Evolutionary conservation across 208 protist species (phyloP), one percentile per base, ranked within the genome.

Genomic region (Trypanosoma scelopori): DNA sequence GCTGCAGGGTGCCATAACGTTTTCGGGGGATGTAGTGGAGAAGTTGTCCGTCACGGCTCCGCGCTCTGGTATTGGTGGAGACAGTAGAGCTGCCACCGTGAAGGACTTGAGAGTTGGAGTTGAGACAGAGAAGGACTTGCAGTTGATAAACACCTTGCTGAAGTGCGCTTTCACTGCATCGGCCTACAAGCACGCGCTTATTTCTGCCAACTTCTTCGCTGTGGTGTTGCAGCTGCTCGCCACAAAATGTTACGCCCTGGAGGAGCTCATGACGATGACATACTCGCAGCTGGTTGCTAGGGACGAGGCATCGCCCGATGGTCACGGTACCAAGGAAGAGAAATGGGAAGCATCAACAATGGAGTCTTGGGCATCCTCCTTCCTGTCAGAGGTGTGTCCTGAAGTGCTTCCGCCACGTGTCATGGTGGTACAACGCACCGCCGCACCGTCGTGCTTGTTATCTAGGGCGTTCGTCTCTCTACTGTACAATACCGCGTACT

Each of bases 401-500:
- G 74, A 86, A 22, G 77, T 82, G 12, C 68, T 88, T n/a, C 81
- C 73, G 13, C 50, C n/a, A 39, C 25, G 53, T 23, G 3, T 52
- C 16, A 28, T 57, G 37, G 3, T 58, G 4, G 7, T 18, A 60
- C 2, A 53, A 7, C 18, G 22, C 13, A 25, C 45, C 30, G 5
- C 15, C 5, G 41, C 22, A 25, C 51, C 50, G 0, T 22, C 65
- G 13, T 81, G 77, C 48, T 69, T 59, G 22, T 43, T 82, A 13
- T 67, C 66, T 27, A 49, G 76, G 23, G 28, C 77, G 3, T 75
- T 87, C 60, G 71, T 77, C 1, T 74, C 76, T 5, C 59, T 92
- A 41, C 47, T 82, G 47, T 88, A 79, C 79, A 74, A 92, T 59
- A 74, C 72, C 1, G 77, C 79, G 13, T 81, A 71, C 52, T 76